These are phyloP conservation scores for Trichosporon sp. DNA, from an alignment of 1,284 basidiomycete genomes.

Conservation along the genomic window DNA sequence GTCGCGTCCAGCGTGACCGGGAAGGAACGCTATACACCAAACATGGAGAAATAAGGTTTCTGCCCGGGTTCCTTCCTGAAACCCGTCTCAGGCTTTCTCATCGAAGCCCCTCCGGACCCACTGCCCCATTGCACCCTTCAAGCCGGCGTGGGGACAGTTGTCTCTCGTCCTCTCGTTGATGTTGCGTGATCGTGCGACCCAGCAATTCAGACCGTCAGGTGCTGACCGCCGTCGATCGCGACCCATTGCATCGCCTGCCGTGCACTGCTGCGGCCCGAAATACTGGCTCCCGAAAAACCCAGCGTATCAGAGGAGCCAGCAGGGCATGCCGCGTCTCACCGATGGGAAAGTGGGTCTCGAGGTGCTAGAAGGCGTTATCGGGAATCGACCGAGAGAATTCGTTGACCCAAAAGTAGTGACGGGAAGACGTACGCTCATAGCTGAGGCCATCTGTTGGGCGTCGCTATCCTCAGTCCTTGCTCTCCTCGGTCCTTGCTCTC, in stretches of 20 bases:
- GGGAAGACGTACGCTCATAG: neutral
- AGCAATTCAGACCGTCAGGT: neutral
- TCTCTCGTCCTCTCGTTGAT: neutral
- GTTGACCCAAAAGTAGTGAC: neutral
- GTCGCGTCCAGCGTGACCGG: constrained; percentile 1
- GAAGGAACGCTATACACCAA: neutral
- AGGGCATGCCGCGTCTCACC: neutral
- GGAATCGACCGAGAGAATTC: neutral
- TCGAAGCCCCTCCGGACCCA: neutral
- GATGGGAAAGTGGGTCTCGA: neutral
- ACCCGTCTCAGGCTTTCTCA: neutral
- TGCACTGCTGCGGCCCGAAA: neutral
- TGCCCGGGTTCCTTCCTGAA: constrained; percentile 11
- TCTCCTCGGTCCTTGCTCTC: neutral
- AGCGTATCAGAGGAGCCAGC: neutral
- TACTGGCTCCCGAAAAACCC: neutral
- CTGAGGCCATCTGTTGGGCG: neutral
- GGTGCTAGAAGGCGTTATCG: neutral
- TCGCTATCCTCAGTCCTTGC: neutral
- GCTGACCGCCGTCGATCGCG: neutral
- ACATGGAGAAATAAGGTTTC: constrained; percentile 5
- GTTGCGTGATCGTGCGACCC: constrained; percentile 9
- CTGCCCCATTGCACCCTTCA: neutral
- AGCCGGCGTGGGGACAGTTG: neutral
- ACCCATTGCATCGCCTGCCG: neutral